These are phyloP conservation scores for Nicotiana rustica DNA, from an alignment of 305 asterid species.

Conservation along the genomic window DNA sequence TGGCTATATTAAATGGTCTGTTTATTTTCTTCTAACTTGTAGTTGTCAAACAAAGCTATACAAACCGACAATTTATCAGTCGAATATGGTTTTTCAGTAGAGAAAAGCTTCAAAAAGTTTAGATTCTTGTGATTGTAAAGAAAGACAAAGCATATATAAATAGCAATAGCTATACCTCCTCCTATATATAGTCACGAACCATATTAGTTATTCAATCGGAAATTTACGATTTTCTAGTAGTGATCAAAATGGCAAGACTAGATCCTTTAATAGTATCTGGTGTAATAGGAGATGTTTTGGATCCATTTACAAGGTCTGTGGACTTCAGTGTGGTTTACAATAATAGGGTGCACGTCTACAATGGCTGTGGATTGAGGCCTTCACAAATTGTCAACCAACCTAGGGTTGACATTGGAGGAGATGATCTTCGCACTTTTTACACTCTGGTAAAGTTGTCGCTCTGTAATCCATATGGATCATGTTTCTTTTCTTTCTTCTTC, in stretches of 20 bases:
- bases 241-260: constrained; percentile 7
- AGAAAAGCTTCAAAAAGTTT: not conserved
- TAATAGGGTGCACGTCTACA: constrained; percentile 15
- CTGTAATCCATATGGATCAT: too few relatives aligned
- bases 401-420: constrained; percentile 35
- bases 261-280: constrained; percentile 33
- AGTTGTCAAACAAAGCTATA: too few relatives aligned
- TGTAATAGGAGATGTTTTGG: constrained; percentile 37
- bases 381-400: constrained; percentile 37
- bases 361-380: constrained; percentile 36
- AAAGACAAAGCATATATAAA: not conserved
- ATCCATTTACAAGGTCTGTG: constrained; percentile 32
- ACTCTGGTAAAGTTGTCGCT: constrained; percentile 25
- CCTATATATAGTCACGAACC: too few relatives aligned
- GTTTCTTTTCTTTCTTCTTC: not conserved
- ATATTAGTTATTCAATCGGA: too few relatives aligned
- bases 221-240: too few relatives aligned
- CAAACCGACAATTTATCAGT: too few relatives aligned
- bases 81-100: not conserved
- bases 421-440: constrained; percentile 23
- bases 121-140: not conserved
- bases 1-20: too few relatives aligned
- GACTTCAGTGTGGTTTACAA: constrained; percentile 30
- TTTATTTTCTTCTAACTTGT: too few relatives aligned
- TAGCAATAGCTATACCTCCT: not conserved